Conservation (phyloP, 257 asterid genomes). For the Solanum pimpinellifolium region DNA sequence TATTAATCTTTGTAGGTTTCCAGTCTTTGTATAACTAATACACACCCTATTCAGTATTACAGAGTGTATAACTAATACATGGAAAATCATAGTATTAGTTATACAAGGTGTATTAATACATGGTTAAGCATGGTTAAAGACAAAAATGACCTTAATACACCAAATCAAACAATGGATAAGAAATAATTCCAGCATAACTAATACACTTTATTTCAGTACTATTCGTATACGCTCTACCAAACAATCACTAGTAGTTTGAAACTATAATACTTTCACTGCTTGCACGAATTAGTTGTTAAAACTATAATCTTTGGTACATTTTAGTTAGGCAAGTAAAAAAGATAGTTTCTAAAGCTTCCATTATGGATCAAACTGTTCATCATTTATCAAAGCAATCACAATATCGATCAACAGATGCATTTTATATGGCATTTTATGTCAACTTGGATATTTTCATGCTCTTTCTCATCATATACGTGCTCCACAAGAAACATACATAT, state of each 20-base stretch:
- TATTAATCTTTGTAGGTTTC: background rate
- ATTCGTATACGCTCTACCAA: background rate
- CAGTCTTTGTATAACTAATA: background rate
- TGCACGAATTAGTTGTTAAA: background rate
- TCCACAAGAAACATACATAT: background rate
- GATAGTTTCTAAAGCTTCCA: background rate
- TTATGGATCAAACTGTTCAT: background rate
- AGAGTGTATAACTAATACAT: background rate
- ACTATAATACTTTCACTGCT: background rate
- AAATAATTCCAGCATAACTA: background rate
- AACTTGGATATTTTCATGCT: background rate
- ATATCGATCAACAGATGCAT: background rate
- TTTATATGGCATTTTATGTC: background rate
- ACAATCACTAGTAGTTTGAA: background rate
- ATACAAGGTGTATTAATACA: background rate
- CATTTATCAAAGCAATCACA: background rate
- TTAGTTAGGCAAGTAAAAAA: background rate
- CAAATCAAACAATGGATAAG: background rate
- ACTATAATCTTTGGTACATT: background rate
- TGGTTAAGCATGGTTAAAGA: background rate
- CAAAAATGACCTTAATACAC: background rate
- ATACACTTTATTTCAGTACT: background rate
- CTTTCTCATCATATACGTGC: background rate
- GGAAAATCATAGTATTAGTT: background rate
- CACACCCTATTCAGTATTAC: background rate